Percentiles rank a stretch among this genome's conserved stretches.
Evolutionary conservation across 2,329 filamentous ascomycete genomes (phyloP).

Genomic region (Drechmeria coniospora): DNA sequence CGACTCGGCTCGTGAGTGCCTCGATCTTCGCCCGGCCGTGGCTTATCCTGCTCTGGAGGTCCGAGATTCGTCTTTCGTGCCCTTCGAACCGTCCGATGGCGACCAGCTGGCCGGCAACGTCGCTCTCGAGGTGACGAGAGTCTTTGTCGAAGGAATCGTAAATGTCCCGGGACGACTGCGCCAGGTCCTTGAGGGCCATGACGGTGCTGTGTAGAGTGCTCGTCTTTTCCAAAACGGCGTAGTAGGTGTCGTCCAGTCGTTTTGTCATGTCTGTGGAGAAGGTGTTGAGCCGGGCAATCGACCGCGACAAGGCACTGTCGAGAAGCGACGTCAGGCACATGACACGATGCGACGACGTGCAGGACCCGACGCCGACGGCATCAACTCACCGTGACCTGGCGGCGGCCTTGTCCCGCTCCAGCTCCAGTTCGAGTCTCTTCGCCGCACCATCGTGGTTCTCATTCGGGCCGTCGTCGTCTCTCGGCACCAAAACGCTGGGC

Average conservation of each 20-base stretch:
- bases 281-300: slow-evolving; percentile 37
- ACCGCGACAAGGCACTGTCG: too few species aligned
- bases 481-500: slow-evolving; percentile 21
- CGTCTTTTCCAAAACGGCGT: slow-evolving; percentile 55
- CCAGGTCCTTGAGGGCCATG: slow-evolving; percentile 49
- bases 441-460: slow-evolving; percentile 22
- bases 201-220: slow-evolving; percentile 49
- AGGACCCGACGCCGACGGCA: too few species aligned
- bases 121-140: slow-evolving; percentile 39
- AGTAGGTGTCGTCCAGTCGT: slow-evolving; percentile 60
- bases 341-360: too few species aligned
- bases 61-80: slow-evolving; percentile 48
- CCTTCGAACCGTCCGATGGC: slow-evolving; percentile 45
- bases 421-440: slow-evolving; percentile 22
- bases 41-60: slow-evolving; percentile 45
- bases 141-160: slow-evolving; percentile 44
- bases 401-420: slow-evolving; percentile 20
- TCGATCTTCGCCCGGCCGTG: slow-evolving; percentile 43
- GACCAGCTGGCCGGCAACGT: slow-evolving; percentile 45
- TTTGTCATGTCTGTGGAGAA: slow-evolving; percentile 48
- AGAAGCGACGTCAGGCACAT: too few species aligned
- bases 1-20: slow-evolving; percentile 45
- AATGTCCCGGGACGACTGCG: slow-evolving; percentile 41
- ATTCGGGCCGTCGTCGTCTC: slow-evolving; percentile 12
- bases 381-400: slow-evolving; percentile 17